Evolutionary conservation across 1,139 yeast genomes (phyloP).

Genomic region (Lodderomyces oxycetoniae): DNA sequence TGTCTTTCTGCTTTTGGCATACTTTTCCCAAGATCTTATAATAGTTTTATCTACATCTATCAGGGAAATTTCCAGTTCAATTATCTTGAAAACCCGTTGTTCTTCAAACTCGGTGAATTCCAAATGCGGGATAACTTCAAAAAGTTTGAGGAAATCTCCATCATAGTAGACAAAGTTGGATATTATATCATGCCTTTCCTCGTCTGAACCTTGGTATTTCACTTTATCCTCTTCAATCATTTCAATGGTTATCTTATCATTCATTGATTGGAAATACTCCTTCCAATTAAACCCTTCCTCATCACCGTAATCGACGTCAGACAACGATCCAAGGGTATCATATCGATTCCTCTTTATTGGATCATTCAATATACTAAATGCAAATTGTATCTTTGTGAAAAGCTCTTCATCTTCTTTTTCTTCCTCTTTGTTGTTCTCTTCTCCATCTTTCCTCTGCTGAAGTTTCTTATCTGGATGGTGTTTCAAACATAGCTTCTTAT

Average conservation of each 20-base stretch:
- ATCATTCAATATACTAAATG: constrained; percentile 68
- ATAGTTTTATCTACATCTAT: constrained; percentile 26
- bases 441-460: constrained; percentile 20
- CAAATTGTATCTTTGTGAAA: constrained; percentile 71
- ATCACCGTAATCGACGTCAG: constrained; percentile 28
- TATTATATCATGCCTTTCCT: constrained; percentile 63
- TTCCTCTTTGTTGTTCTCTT: constrained; percentile 22
- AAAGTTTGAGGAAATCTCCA: constrained; percentile 66
- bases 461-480: constrained; percentile 76
- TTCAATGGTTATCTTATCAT: constrained; percentile 64
- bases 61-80: constrained; percentile 39
- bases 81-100: constrained; percentile 50
- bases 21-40: constrained; percentile 47
- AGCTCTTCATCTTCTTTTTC: constrained; percentile 17
- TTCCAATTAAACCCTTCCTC: constrained; percentile 56
- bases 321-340: constrained; percentile 65
- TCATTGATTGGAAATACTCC: constrained; percentile 56
- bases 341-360: constrained; percentile 50
- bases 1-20: constrained; percentile 43
- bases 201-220: constrained; percentile 60
- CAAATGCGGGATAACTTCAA: constrained; percentile 74
- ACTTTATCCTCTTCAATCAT: constrained; percentile 66
- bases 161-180: constrained; percentile 54
- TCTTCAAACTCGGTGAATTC: constrained; percentile 62
- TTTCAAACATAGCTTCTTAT: constrained; percentile 62